These are phyloP conservation scores for Colletotrichum sp. DNA, from an alignment of 2,329 filamentous ascomycete genomes.

Conservation along the genomic window DNA sequence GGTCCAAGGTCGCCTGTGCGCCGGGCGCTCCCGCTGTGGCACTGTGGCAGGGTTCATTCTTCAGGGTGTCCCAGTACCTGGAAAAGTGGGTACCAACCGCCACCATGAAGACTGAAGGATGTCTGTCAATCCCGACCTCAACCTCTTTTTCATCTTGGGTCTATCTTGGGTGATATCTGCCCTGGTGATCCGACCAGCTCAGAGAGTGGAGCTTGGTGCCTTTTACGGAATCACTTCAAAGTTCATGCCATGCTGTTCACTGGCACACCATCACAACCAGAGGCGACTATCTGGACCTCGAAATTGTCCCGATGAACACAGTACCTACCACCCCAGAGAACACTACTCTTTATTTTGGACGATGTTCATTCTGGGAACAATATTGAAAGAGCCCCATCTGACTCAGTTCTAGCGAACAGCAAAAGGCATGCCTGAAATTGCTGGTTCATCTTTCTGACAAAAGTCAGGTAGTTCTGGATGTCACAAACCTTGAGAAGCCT, in stretches of 20 bases:
- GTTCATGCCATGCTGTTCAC: not conserved
- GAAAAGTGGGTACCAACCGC: not conserved
- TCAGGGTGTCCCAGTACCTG: not conserved
- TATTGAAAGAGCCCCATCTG: not conserved
- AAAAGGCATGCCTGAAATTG: not conserved
- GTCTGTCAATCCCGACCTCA: not conserved
- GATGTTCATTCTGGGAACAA: not conserved
- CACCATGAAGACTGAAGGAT: not conserved
- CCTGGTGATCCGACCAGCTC: not conserved
- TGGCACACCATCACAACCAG: not conserved
- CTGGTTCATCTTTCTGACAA: not conserved
- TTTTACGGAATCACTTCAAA: not conserved
- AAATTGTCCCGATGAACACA: not conserved
- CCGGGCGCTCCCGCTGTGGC: not conserved
- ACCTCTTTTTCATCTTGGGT: not conserved
- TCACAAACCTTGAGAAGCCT: not conserved
- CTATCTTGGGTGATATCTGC: not conserved
- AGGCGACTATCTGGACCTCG: not conserved
- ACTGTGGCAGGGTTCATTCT: slow-evolving; percentile 14
- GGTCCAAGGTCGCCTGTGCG: not conserved
- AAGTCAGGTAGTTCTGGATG: not conserved
- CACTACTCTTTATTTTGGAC: not conserved
- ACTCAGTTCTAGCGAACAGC: not conserved
- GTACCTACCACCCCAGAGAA: not conserved
- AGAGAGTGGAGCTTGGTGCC: not conserved